Conservation (phyloP, 2,329 filamentous ascomycete genomes). For the Sclerotinia trifoliorum region DNA sequence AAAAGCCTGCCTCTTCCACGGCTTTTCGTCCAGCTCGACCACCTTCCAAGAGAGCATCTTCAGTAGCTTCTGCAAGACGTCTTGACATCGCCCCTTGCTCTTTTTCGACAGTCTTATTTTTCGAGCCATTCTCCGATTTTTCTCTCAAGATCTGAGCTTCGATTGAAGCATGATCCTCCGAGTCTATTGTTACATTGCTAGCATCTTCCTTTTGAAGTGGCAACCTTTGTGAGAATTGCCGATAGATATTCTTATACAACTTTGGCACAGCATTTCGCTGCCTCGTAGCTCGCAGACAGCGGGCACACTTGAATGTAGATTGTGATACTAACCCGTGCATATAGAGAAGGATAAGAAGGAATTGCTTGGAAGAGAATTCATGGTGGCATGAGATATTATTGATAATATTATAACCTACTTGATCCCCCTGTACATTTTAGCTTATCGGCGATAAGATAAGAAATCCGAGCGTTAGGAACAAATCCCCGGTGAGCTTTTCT, state of each 20-base stretch:
- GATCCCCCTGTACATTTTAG: slow-evolving; percentile 9
- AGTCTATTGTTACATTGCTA: slow-evolving; percentile 24
- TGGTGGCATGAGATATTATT: neutral
- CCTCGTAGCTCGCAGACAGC: slow-evolving; percentile 34
- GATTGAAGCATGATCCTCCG: slow-evolving; percentile 23
- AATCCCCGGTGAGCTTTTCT: neutral
- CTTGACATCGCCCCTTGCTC: slow-evolving; percentile 49
- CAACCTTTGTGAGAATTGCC: slow-evolving; percentile 30
- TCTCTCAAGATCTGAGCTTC: slow-evolving; percentile 25
- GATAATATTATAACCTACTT: neutral
- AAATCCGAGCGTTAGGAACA: neutral
- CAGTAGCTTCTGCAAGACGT: slow-evolving; percentile 60
- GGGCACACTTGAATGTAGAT: slow-evolving; percentile 32
- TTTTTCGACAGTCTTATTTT: neutral
- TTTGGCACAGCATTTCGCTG: slow-evolving; percentile 31
- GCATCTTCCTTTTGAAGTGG: slow-evolving; percentile 31
- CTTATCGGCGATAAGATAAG: slow-evolving; percentile 16
- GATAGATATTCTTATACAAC: slow-evolving; percentile 9
- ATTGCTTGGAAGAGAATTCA: neutral
- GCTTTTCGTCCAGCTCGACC: slow-evolving; percentile 59
- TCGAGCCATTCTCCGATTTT: slow-evolving; percentile 6
- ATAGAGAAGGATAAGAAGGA: slow-evolving; percentile 27
- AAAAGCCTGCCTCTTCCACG: slow-evolving; percentile 62
- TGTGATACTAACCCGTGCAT: slow-evolving; percentile 35
- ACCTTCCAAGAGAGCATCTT: slow-evolving; percentile 58